Evolutionary conservation across 257 asterid genomes (phyloP).

Genomic region (Cruciata laevipes): DNA sequence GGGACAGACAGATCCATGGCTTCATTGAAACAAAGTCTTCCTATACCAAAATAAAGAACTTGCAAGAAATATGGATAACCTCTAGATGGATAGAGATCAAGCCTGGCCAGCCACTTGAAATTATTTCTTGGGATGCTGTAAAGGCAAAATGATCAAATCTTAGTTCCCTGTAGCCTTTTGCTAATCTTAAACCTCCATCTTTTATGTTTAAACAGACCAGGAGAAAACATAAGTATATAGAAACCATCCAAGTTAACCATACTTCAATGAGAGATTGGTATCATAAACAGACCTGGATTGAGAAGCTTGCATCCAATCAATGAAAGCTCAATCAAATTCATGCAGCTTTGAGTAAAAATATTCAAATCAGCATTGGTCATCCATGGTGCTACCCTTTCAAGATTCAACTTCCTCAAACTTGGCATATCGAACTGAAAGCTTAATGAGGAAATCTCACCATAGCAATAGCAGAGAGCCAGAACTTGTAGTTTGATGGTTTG

Average conservation of each 20-base stretch:
- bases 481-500: slow-evolving; percentile 45
- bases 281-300: slow-evolving; percentile 41
- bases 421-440: slow-evolving; percentile 51
- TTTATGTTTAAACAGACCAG: neutral
- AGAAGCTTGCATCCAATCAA: slow-evolving; percentile 72
- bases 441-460: slow-evolving; percentile 64
- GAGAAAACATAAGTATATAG: neutral
- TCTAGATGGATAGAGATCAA: slow-evolving; percentile 66
- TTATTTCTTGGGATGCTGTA: slow-evolving; percentile 66
- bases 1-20: neutral
- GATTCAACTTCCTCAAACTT: slow-evolving; percentile 68
- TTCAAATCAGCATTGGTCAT: slow-evolving; percentile 69
- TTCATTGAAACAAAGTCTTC: neutral
- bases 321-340: slow-evolving; percentile 55
- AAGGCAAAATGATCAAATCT: slow-evolving; percentile 12
- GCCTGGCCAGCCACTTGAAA: slow-evolving; percentile 87
- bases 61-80: slow-evolving; percentile 38
- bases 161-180: neutral
- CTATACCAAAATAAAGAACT: neutral
- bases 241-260: neutral
- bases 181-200: neutral
- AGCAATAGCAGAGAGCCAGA: slow-evolving; percentile 70
- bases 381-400: slow-evolving; percentile 71
- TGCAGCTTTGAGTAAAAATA: slow-evolving; percentile 53
- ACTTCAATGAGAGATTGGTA: neutral